These are phyloP conservation scores for Alternaria viburni DNA, from an alignment of 2,329 filamentous ascomycete species.

Conservation along the genomic window DNA sequence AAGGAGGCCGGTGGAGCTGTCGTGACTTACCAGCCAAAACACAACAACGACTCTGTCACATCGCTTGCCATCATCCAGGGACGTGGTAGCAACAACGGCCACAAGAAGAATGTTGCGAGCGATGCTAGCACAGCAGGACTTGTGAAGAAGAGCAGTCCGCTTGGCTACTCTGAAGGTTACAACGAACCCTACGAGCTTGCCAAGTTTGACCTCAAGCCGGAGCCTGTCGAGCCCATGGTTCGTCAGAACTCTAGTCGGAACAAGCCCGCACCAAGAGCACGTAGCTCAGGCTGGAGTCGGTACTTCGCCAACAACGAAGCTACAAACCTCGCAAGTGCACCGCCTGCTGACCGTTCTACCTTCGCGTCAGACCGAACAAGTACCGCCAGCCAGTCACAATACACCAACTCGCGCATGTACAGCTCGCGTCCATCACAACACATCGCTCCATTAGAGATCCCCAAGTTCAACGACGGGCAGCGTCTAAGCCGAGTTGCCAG, in stretches of 20 bases:
- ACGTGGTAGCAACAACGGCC: slow-evolving; percentile 56
- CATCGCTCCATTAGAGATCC: slow-evolving; percentile 67
- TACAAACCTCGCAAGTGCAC: slow-evolving; percentile 62
- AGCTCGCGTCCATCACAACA: slow-evolving; percentile 70
- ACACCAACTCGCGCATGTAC: slow-evolving; percentile 61
- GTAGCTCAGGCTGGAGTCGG: slow-evolving; percentile 76
- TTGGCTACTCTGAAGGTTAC: slow-evolving; percentile 49
- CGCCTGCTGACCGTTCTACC: slow-evolving; percentile 61
- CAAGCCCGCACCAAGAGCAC: slow-evolving; percentile 37
- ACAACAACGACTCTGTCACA: slow-evolving; percentile 45
- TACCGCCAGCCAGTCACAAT: slow-evolving; percentile 46
- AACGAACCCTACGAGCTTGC: slow-evolving; percentile 53
- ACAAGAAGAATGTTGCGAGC: slow-evolving; percentile 62
- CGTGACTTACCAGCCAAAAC: slow-evolving; percentile 40
- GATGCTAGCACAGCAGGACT: slow-evolving; percentile 66
- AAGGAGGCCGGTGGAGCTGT: slow-evolving; percentile 56
- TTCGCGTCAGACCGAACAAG: slow-evolving; percentile 50
- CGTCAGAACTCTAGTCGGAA: slow-evolving; percentile 46
- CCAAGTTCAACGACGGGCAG: slow-evolving; percentile 60
- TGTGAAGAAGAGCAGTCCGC: slow-evolving; percentile 60
- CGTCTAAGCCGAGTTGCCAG: slow-evolving; percentile 71
- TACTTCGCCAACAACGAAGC: slow-evolving; percentile 78
- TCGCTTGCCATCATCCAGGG: slow-evolving; percentile 61
- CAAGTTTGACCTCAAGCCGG: slow-evolving; percentile 51
- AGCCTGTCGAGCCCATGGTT: slow-evolving; percentile 40